phyloP scores from a whole-genome alignment of 2,329 filamentous ascomycete genomes.

The Fusarium sambucinum region DNA sequence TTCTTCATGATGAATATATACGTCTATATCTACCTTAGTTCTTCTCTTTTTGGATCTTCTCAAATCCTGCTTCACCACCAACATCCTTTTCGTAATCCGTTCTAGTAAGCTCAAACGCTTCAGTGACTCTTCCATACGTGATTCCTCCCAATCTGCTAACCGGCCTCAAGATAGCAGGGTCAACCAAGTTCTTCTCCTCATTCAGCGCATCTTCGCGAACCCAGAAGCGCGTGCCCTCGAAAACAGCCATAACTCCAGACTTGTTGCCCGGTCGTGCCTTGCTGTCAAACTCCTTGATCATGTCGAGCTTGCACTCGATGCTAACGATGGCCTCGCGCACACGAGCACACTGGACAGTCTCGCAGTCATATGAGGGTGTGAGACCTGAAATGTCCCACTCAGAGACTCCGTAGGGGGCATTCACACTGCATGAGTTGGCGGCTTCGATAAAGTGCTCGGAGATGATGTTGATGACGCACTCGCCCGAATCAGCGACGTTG shows the following conservation, averaged over 20 bases:
- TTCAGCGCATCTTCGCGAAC: slow-evolving; percentile 89
- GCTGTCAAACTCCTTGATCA: slow-evolving; percentile 82
- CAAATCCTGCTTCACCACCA: slow-evolving; percentile 65
- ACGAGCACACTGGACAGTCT: slow-evolving; percentile 75
- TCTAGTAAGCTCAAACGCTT: slow-evolving; percentile 78
- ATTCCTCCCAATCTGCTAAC: slow-evolving; percentile 87
- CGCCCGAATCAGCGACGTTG: slow-evolving; percentile 77
- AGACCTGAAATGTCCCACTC: slow-evolving; percentile 87
- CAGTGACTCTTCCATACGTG: slow-evolving; percentile 78
- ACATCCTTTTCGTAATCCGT: slow-evolving; percentile 68
- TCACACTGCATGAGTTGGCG: slow-evolving; percentile 83
- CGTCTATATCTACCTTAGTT: slow-evolving; percentile 17
- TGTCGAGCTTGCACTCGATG: slow-evolving; percentile 83
- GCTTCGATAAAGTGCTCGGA: slow-evolving; percentile 87
- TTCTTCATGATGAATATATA: slow-evolving; percentile 19
- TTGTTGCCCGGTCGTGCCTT: slow-evolving; percentile 76
- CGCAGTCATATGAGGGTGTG: slow-evolving; percentile 73
- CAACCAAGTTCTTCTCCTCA: slow-evolving; percentile 78
- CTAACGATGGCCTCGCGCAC: slow-evolving; percentile 87
- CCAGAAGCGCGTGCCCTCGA: slow-evolving; percentile 92
- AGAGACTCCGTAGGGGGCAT: slow-evolving; percentile 79
- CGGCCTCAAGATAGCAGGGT: slow-evolving; percentile 80
- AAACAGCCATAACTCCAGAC: slow-evolving; percentile 77
- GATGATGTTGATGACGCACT: slow-evolving; percentile 91
- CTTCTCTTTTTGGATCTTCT: slow-evolving; percentile 60